Evolutionary conservation across 208 protist genomes (phyloP).

Genomic region (Crithidia fasciculata): DNA sequence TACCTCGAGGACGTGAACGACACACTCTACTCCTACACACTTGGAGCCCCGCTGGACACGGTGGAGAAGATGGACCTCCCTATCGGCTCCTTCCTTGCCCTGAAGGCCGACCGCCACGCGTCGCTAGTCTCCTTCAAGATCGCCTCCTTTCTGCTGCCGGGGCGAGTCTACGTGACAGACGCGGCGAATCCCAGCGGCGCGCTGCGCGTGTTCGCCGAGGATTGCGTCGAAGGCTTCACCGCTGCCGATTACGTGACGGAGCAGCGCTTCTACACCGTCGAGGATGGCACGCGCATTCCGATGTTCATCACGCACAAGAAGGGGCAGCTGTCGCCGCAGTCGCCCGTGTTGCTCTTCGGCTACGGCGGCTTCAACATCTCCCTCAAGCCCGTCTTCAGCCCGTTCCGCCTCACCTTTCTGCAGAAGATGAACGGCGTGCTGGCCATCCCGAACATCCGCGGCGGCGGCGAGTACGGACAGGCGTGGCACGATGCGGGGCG

Average conservation of each 20-base stretch:
- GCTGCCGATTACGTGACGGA: constrained; percentile 74
- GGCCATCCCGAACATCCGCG: constrained; percentile 94
- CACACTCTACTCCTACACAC: constrained; percentile 72
- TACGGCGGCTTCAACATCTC: constrained; percentile 96
- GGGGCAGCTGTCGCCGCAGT: constrained; percentile 51
- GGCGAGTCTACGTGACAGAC: constrained; percentile 77
- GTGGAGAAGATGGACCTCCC: constrained; percentile 61
- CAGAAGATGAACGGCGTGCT: constrained; percentile 84
- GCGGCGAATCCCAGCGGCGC: constrained; percentile 63
- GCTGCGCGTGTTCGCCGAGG: constrained; percentile 70
- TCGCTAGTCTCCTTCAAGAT: constrained; percentile 89
- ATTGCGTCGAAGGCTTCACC: constrained; percentile 63
- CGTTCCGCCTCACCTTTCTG: constrained; percentile 79
- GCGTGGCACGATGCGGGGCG: constrained; percentile 92
- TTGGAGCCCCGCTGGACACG: constrained; percentile 27
- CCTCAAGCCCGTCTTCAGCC: constrained; percentile 83
- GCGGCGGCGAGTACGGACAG: constrained; percentile 95
- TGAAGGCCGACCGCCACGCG: constrained; percentile 58
- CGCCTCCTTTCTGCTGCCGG: constrained; percentile 87
- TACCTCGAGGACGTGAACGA: constrained; percentile 95
- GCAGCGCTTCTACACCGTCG: constrained; percentile 90
- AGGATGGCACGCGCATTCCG: constrained; percentile 93
- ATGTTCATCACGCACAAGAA: constrained; percentile 94
- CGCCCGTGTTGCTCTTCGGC: constrained; percentile 91
- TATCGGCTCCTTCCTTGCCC: constrained; percentile 68